Conservation (phyloP, 2,329 filamentous ascomycete genomes). For the Tolypocladium guangdongense region DNA sequence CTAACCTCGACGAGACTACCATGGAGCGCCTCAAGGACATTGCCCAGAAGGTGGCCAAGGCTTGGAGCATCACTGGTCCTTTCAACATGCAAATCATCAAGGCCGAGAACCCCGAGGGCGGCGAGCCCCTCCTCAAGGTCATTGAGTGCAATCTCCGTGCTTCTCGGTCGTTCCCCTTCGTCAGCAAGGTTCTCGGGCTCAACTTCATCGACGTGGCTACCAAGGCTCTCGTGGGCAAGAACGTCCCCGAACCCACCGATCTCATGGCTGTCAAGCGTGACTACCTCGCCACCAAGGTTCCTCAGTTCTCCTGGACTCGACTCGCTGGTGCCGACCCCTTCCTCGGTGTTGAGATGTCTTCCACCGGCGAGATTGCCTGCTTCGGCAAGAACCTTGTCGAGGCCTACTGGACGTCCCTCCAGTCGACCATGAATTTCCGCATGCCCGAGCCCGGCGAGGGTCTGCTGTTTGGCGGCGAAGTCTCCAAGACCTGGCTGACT, state of each 20-base stretch:
- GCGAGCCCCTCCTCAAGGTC: slow-evolving; percentile 74
- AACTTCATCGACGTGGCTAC: slow-evolving; percentile 97
- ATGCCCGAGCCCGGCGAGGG: slow-evolving; percentile 90
- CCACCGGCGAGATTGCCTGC: slow-evolving; percentile 96
- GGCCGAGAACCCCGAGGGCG: slow-evolving; percentile 64
- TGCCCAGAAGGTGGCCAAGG: slow-evolving; percentile 89
- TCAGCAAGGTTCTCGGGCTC: slow-evolving; percentile 88
- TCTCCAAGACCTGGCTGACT: slow-evolving; percentile 58
- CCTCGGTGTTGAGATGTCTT: slow-evolving; percentile 95
- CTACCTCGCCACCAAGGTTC: slow-evolving; percentile 94
- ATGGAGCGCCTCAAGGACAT: slow-evolving; percentile 91
- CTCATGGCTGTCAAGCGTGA: slow-evolving; percentile 83
- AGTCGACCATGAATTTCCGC: slow-evolving; percentile 99
- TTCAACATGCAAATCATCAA: slow-evolving; percentile 99
- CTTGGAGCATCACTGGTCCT: slow-evolving; percentile 92
- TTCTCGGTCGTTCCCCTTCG: slow-evolving; percentile 95
- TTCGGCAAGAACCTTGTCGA: slow-evolving; percentile 94
- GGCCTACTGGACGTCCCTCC: slow-evolving; percentile 93
- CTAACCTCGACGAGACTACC: slow-evolving; percentile 61
- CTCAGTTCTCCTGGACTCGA: slow-evolving; percentile 98
- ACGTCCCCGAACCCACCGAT: slow-evolving; percentile 76
- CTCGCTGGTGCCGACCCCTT: slow-evolving; percentile 94
- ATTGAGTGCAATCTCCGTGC: slow-evolving; percentile 98
- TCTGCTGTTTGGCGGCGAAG: slow-evolving; percentile 85
- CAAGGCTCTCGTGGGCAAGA: slow-evolving; percentile 75